phyloP scores from a whole-genome alignment of 169 alveolate species.

The Prorocentrum cordatum region DNA sequence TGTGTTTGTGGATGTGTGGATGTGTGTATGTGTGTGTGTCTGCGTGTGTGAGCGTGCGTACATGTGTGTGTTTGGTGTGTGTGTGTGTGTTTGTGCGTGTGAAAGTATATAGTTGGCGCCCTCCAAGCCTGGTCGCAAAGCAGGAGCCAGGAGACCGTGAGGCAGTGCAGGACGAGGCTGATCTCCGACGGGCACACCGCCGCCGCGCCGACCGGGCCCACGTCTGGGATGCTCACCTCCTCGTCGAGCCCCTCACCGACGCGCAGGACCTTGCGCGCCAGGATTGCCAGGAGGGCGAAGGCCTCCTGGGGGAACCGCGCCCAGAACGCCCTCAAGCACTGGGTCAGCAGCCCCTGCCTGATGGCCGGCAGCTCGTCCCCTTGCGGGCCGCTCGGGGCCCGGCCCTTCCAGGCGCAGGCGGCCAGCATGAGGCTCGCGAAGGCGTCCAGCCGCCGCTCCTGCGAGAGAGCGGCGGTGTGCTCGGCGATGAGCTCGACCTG shows the following conservation, averaged over 20 bases:
- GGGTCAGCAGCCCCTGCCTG: background rate
- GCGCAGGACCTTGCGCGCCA: background rate
- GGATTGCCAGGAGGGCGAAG: background rate
- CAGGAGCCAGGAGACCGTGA: background rate
- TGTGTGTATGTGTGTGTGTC: too few species aligned
- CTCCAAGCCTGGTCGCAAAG: too few species aligned
- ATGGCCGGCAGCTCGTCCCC: background rate
- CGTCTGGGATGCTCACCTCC: too few species aligned
- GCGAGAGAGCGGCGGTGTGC: background rate
- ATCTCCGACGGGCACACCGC: background rate
- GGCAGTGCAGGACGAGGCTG: background rate
- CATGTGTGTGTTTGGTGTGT: too few species aligned
- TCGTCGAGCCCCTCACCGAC: background rate
- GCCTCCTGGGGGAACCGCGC: background rate
- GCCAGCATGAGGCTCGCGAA: background rate
- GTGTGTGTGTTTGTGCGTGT: too few species aligned
- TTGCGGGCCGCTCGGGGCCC: background rate
- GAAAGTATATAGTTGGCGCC: too few species aligned
- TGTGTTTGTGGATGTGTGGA: too few species aligned
- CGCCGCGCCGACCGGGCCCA: background rate
- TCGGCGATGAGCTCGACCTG: background rate
- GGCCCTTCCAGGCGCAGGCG: background rate
- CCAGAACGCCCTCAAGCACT: background rate
- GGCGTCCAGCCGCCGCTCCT: background rate
- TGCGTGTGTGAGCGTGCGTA: too few species aligned